Evolutionary conservation across 352 stramenopile genomes (phyloP).

Genomic region (Globisporangium orthogonon): DNA sequence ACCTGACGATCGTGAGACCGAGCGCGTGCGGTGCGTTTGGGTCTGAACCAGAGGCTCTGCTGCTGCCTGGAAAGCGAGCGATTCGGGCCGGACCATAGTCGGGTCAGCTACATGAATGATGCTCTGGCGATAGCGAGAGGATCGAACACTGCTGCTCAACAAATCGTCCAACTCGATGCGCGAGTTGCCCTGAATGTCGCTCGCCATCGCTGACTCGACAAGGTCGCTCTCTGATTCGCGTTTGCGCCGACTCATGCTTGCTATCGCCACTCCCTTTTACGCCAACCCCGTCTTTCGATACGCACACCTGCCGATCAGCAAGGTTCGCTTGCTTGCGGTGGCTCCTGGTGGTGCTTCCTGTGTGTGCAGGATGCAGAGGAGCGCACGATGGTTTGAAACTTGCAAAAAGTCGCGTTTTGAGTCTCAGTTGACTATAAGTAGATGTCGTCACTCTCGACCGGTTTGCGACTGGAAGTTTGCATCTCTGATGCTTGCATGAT

Average conservation of each 20-base stretch:
- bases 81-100: neutral
- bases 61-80: neutral
- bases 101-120: neutral
- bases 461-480: neutral
- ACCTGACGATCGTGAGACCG: neutral
- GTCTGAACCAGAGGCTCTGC: neutral
- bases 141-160: neutral
- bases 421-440: neutral
- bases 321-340: too few species aligned
- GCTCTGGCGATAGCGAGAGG: neutral
- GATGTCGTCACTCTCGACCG: neutral
- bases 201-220: neutral
- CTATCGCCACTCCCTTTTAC: neutral
- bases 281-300: too few species aligned
- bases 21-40: slow-evolving; percentile 2
- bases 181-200: neutral
- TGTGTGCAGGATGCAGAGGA: too few species aligned
- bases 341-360: too few species aligned
- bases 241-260: slow-evolving; percentile 20
- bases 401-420: too few species aligned
- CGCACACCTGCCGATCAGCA: too few species aligned
- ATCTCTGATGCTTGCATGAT: slow-evolving; percentile 10
- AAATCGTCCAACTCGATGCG: neutral
- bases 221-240: neutral
- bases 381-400: neutral